phyloP scores from a whole-genome alignment of 345 rosid species.

The Camelina neglecta region DNA sequence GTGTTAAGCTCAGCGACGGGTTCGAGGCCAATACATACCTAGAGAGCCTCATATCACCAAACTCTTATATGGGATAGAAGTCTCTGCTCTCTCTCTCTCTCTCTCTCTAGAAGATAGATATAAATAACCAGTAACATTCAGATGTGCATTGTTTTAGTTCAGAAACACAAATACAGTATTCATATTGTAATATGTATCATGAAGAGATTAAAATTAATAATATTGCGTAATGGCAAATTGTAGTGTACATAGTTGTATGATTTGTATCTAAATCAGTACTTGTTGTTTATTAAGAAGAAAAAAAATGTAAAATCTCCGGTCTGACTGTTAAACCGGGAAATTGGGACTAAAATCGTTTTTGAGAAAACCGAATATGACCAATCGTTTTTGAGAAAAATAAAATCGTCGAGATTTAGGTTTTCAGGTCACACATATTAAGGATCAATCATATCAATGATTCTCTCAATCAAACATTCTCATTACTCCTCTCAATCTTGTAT shows the following conservation, averaged over 20 bases:
- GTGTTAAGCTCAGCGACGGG: slow-evolving; percentile 45
- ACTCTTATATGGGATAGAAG: slow-evolving; percentile 23
- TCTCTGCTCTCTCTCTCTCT: too few relatives aligned
- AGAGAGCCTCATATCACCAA: slow-evolving; percentile 55
- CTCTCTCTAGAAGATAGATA: neutral
- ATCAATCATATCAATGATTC: too few relatives aligned
- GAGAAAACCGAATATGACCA: neutral
- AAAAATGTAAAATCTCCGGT: neutral
- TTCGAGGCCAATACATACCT: slow-evolving; percentile 53
- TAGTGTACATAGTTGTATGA: too few relatives aligned
- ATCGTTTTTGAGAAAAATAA: too few relatives aligned
- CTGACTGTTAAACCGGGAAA: neutral
- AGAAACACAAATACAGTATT: neutral
- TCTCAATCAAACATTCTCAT: too few relatives aligned
- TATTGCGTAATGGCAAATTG: neutral
- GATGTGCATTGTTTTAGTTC: neutral
- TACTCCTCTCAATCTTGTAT: too few relatives aligned
- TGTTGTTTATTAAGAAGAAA: too few relatives aligned
- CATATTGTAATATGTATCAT: neutral
- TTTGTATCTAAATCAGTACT: neutral
- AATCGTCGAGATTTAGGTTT: too few relatives aligned
- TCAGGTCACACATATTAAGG: too few relatives aligned
- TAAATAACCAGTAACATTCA: neutral
- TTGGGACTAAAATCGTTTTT: neutral
- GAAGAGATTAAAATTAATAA: neutral